These are phyloP conservation scores for Arbutus unedo DNA, from an alignment of 148 eudicot species.

Conservation along the genomic window DNA sequence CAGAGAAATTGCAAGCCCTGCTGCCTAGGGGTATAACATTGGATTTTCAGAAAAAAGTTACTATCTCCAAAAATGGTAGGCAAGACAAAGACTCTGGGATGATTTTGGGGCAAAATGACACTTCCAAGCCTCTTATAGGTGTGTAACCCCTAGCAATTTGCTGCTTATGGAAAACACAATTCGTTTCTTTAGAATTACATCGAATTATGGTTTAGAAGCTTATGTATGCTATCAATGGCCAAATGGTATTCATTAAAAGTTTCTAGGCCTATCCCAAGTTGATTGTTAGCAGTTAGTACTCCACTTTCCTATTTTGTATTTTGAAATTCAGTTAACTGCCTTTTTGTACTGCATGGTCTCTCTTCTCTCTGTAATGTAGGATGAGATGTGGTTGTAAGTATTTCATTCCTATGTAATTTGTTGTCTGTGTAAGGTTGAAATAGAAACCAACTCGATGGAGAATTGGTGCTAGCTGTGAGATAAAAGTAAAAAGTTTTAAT, in stretches of 20 bases:
- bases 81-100: constrained; percentile 29
- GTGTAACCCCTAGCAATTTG: constrained; percentile 15
- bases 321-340: background rate
- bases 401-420: background rate
- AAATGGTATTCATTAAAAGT: background rate
- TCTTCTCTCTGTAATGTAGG: background rate
- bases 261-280: constrained; percentile 4
- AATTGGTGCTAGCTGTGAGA: background rate
- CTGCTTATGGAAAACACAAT: background rate
- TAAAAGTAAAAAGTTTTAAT: background rate
- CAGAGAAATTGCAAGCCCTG: constrained; percentile 29
- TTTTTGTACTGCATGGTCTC: background rate
- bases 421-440: background rate
- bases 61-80: constrained; percentile 56
- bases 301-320: background rate
- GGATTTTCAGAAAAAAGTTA: constrained; percentile 83
- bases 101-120: constrained; percentile 29
- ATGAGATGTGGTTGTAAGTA: background rate
- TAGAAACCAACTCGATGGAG: background rate
- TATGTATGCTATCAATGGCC: background rate
- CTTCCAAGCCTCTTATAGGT: constrained; percentile 49
- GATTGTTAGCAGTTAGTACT: background rate
- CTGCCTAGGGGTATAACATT: constrained; percentile 33
- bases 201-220: background rate
- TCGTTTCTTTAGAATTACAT: background rate